Evolutionary conservation across 2,329 filamentous ascomycete genomes (phyloP).

Genomic region (Teratosphaeria zuluensis): DNA sequence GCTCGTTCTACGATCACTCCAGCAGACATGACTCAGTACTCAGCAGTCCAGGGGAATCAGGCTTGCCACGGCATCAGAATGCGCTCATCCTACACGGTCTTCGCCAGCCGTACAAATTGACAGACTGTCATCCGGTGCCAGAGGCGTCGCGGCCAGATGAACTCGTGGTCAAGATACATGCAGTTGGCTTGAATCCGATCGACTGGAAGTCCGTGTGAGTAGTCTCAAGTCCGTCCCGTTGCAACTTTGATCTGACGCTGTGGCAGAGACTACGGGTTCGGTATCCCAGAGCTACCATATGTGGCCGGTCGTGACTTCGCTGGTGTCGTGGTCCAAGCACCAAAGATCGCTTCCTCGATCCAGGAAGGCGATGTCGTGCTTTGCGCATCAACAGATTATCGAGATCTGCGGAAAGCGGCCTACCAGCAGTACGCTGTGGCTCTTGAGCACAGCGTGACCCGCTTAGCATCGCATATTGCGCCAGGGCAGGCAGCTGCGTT

Average conservation of each 20-base stretch:
- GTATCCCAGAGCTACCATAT: slow-evolving; percentile 30
- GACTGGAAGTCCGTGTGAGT: slow-evolving; percentile 28
- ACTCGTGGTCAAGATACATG: slow-evolving; percentile 26
- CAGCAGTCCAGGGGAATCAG: neutral
- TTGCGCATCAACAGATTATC: slow-evolving; percentile 32
- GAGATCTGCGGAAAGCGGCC: slow-evolving; percentile 30
- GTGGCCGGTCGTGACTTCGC: slow-evolving; percentile 3
- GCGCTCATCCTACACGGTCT: neutral
- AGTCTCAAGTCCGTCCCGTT: neutral
- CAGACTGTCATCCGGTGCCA: neutral
- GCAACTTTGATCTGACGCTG: neutral
- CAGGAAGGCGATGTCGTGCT: neutral
- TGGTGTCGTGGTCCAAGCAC: slow-evolving; percentile 1
- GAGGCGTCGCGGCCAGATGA: slow-evolving; percentile 13
- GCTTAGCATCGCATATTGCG: slow-evolving; percentile 24
- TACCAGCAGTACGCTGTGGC: slow-evolving; percentile 33
- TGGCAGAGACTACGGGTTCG: slow-evolving; percentile 30
- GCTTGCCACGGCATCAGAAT: neutral
- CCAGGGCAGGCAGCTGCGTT: slow-evolving; percentile 29
- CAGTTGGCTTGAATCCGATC: slow-evolving; percentile 31
- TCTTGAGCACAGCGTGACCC: slow-evolving; percentile 31
- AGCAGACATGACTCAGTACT: neutral
- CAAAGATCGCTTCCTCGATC: neutral
- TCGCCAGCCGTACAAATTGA: neutral
- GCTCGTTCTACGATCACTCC: neutral